A percentile compares a stretch with the other conserved stretches of the same genome.
Conservation (phyloP, 495 filamentous ascomycete species). For the Venustampulla echinocandica region DNA sequence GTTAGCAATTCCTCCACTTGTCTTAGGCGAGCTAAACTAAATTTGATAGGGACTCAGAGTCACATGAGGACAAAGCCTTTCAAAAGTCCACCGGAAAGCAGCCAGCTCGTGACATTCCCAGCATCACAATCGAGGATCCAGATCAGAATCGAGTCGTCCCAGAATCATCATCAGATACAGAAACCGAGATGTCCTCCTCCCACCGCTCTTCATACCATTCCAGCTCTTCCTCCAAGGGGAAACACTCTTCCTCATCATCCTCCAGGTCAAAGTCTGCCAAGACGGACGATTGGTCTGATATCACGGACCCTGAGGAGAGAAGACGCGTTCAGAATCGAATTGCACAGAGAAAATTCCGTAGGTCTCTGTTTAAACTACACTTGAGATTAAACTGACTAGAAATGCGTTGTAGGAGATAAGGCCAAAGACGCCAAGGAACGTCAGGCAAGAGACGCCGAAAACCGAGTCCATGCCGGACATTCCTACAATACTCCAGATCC, state of each 20-base stretch:
- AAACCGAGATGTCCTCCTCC: constrained; percentile 24
- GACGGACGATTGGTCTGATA: constrained; percentile 51
- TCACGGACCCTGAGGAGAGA: constrained; percentile 50
- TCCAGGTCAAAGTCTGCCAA: constrained; percentile 21
- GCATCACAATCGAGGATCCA: constrained; percentile 21
- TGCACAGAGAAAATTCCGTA: constrained; percentile 54
- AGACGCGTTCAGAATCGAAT: constrained; percentile 53
- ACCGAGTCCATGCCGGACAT: constrained; percentile 44
- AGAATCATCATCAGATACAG: constrained; percentile 15
- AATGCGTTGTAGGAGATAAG: constrained; percentile 42
- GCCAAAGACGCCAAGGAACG: constrained; percentile 49
- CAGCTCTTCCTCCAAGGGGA: constrained; percentile 15
- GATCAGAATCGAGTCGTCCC: constrained; percentile 11
- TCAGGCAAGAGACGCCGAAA: constrained; percentile 44
- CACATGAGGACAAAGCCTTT: constrained; percentile 12
- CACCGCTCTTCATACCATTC: constrained; percentile 18
- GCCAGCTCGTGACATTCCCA: constrained; percentile 11
- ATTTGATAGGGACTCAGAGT: constrained; percentile 13
- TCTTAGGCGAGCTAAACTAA: constrained; percentile 3
- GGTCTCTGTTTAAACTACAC: constrained; percentile 12
- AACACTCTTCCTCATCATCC: constrained; percentile 18
- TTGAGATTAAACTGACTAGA: constrained; percentile 1
- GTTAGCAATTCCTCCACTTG: constrained; percentile 6
- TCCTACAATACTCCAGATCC: constrained; percentile 47
- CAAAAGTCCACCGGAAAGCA: constrained; percentile 6